phyloP scores from a whole-genome alignment of 306 rosid genomes.

The Begonia loranthoides region DNA sequence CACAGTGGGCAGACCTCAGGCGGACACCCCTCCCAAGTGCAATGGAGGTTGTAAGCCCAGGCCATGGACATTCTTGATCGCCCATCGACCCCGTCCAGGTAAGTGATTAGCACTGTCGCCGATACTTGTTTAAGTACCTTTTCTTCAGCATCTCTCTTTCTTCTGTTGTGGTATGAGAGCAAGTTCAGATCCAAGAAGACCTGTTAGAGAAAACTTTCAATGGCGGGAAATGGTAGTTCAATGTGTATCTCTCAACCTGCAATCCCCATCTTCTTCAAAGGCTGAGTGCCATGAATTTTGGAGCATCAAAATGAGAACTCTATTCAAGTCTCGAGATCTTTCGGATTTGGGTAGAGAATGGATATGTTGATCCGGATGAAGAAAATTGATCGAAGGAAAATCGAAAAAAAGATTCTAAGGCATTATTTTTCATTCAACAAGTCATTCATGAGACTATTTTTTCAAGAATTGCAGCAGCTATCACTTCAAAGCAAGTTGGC shows the following conservation, averaged over 20 bases:
- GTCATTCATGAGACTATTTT: not conserved
- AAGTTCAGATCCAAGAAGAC: not conserved
- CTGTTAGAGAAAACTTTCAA: not conserved
- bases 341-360: too few species aligned
- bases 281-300: constrained; percentile 2
- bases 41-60: constrained; percentile 37
- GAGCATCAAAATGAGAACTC: too few species aligned
- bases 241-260: not conserved
- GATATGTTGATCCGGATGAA: too few species aligned
- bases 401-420: too few species aligned
- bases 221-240: not conserved
- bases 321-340: too few species aligned
- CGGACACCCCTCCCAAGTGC: constrained; percentile 41
- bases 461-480: not conserved
- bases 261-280: not conserved
- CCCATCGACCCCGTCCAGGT: constrained; percentile 58
- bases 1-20: constrained; percentile 38
- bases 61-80: constrained; percentile 36
- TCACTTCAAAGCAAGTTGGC: not conserved
- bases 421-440: too few species aligned
- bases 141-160: too few species aligned
- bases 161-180: not conserved
- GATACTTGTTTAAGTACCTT: too few species aligned
- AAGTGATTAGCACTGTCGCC: constrained; percentile 2
- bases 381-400: too few species aligned